Base-by-base conservation (phyloP, 352 stramenopile genomes). In the Phytopythium mirpurense region DNA sequence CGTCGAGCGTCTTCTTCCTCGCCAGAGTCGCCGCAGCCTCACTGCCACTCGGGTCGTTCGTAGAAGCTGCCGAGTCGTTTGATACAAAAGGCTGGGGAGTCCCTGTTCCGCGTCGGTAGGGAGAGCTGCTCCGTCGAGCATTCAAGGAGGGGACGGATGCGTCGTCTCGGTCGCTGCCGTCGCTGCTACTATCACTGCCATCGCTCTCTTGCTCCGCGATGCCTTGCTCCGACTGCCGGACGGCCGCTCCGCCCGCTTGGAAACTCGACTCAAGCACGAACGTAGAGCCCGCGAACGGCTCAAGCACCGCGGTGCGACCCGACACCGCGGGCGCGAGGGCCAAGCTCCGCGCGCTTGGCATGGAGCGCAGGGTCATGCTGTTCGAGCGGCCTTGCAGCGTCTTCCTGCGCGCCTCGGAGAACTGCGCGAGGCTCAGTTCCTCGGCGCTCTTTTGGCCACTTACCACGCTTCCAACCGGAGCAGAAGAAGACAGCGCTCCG, bases 1-100 rank as follows among this genome's bases (percentile, higher is more conserved):
- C 68, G 19, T 87, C 71, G 1, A 87, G 60, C 14, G 73, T 68
- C 27, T 70, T 72, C 54, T 72, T 84, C 2, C 67, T 60, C 21
- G 72, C 72, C 18, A 37, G 42, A 1, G 59, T 74, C 10, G 51
- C 41, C 1, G 34, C 41, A 26, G 38, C 27, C 36, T 19, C 57
- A 51, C 10, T 9, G 2, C 51, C 41, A 19, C 9, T 4, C 21
- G 2, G 26, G 19, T 32, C 41, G 16, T 26, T 51, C 14, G 18
- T 29, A 16, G 41, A 16, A 10, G 15, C 54, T 42, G 35, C 5
- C 34, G 40, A 51, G 35, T 21, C 54, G n/a, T 56, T 54, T 40
- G 64, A 54, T 9, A 53, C 43, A 23, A 8, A 26, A 7, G n/a
- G 37, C 24, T 37, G 19, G 15, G 29, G 2, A 9, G 18, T 34